Conservation (phyloP, 2,329 filamentous ascomycete species). For the Sporothrix humicola region DNA sequence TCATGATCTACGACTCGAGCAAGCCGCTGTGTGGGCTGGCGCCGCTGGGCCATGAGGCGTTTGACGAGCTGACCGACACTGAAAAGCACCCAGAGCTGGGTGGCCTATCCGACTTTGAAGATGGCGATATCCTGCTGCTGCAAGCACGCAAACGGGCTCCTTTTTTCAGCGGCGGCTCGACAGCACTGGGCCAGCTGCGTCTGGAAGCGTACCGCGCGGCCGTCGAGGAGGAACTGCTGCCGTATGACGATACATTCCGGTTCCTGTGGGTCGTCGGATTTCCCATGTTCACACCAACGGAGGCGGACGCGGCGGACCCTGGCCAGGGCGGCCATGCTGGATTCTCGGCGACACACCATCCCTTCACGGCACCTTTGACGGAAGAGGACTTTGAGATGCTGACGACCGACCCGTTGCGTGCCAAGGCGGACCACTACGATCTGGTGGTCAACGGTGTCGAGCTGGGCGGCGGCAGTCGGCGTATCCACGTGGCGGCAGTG, state of each 20-base stretch:
- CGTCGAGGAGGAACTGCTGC: constrained; percentile 65
- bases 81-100: constrained; percentile 43
- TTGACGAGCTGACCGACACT: constrained; percentile 54
- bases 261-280: constrained; percentile 91
- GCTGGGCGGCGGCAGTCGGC: constrained; percentile 87
- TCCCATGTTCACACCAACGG: constrained; percentile 79
- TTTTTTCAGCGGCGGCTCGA: constrained; percentile 74
- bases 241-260: constrained; percentile 56
- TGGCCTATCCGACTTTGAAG: constrained; percentile 53
- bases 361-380: constrained; percentile 86
- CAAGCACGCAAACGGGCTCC: constrained; percentile 74
- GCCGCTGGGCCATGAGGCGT: constrained; percentile 75
- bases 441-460: constrained; percentile 95
- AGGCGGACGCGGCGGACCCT: constrained; percentile 64
- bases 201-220: constrained; percentile 71
- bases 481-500: constrained; percentile 83
- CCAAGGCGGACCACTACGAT: constrained; percentile 88
- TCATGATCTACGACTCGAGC: constrained; percentile 75
- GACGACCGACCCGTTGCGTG: constrained; percentile 71
- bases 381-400: constrained; percentile 75
- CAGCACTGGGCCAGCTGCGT: constrained; percentile 73
- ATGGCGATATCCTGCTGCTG: constrained; percentile 80
- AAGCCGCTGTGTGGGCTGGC: constrained; percentile 79
- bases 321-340: constrained; percentile 83
- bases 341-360: constrained; percentile 88